Evolutionary conservation across 371 early-diverging fungal genomes (phyloP), one percentile per base, ranked within the genome.

Genomic region (Circinella umbellata): DNA sequence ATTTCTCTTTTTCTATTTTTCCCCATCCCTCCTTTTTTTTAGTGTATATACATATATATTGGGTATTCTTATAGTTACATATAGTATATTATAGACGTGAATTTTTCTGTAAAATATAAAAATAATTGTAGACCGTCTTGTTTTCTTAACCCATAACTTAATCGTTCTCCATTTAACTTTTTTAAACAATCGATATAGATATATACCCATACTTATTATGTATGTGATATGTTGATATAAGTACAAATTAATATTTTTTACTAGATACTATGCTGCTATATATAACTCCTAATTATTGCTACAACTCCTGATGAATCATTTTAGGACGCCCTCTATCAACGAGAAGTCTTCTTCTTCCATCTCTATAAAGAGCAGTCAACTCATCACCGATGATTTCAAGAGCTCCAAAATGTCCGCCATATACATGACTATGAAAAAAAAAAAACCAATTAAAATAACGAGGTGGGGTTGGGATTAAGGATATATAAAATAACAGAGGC

Each of bases 331-430:
- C 27, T 27, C 51, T 42, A 42, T 42, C 42, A 9, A 42, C 51
- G 15, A 57, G 34, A 34, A 48, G 49, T 17, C 35, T 61, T 39
- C 74, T 73, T 13, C 59, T 62, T 1, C 70, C 66, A 54, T 70
- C 39, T 36, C 70, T 62, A 54, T 82, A 76, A 27, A 82, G 64
- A 1, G 82, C 86, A 9, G 54, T 53, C 0, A 79, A 65, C 2
- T 70, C 37, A 48, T 80, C 76, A 13, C 80, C 83, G 0, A 67
- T 67, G 36, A 91, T 90, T 70, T 91, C 89, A 17, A 91, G 68
- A 0, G 89, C 89, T 4, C 88, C 90, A 35, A 75, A 77, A 64
- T 86, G 78, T 2, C 87, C 82, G 47, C 91, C 92, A 74, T 93
- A 93, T 14, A 79, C 87, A 17, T 71, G 67, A 18, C 90, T 89